Evolutionary conservation across 306 rosid genomes (phyloP), one percentile per base, ranked within the genome.

Genomic region (Cucurbita maxima): DNA sequence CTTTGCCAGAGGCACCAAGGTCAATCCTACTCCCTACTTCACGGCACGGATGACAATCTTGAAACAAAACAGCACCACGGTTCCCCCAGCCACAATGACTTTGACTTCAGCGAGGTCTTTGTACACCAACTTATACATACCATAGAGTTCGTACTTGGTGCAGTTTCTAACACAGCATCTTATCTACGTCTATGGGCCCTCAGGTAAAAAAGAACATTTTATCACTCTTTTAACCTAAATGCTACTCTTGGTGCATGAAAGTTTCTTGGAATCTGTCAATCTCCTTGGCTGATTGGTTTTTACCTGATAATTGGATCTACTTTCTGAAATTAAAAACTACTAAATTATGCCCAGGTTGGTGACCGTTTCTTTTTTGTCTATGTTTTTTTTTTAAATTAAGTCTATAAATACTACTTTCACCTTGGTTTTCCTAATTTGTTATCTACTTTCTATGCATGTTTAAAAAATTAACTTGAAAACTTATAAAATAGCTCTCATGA

Each of bases 151-250:
- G 97, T 89, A 76, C 96, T 87, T 40, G 96, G 96, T 51, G 90
- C 96, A 51, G 89, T 91, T 56, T 91, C 97, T 73, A 91, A 91
- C 77, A 91, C 97, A 30, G 92, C 97, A 76, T 91, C 97, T 5
- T 91, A 87, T 79, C 89, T 91, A 37, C 91, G 97, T 61, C 63
- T 91, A 68, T 89, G 96, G 97, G 97, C 96, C 75, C 96, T 91
- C 80, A 87, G 96, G 97, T 89, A 48, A 22, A 71, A 7, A 63
- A 13, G 13, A 19, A 20, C n/a, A 43, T 68, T 48, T 25, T 48
- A 69, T 1, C 43, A 22, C 47, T 47, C 22, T 44, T 47, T 48
- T 47, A 69, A 1, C 58, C 44, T 22, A 13, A 47, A 68, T 69
- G 52, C 12, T 20, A 22, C 19, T 44, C 37, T 43, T 41, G 71